Evolutionary conservation across 805 yeast genomes (phyloP).

Genomic region (Ogataea methanolica): DNA sequence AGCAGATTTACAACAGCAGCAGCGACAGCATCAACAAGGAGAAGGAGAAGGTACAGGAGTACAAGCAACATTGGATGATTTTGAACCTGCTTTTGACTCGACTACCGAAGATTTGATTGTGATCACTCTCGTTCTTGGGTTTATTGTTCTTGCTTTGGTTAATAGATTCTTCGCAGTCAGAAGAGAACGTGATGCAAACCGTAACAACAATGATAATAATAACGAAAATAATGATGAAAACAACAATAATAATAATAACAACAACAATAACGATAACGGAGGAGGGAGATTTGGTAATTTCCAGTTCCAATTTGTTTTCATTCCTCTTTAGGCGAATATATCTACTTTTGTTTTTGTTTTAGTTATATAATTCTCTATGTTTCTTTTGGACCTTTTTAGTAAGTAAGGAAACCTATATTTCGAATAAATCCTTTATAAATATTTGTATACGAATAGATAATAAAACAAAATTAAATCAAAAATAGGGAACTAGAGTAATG

Average conservation of each 20-base stretch:
- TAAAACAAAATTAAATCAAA: too few relatives aligned
- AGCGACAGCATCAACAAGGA: not conserved
- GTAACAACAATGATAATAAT: conserved; percentile 4
- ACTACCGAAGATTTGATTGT: conserved; percentile 14
- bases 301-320: conserved; percentile 24
- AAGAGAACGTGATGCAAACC: conserved; percentile 4
- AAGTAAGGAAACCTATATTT: too few relatives aligned
- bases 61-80: not conserved
- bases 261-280: conserved; percentile 1
- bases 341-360: not conserved
- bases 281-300: conserved; percentile 11
- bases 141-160: conserved; percentile 11
- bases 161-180: conserved; percentile 19
- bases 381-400: too few relatives aligned
- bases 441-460: too few relatives aligned
- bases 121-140: conserved; percentile 4
- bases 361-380: too few relatives aligned
- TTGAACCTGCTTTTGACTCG: conserved; percentile 11
- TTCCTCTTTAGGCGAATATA: conserved; percentile 17
- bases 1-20: conserved; percentile 4
- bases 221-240: conserved; percentile 1
- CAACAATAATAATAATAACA: conserved; percentile 1
- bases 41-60: not conserved
- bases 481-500: too few relatives aligned
- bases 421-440: too few relatives aligned